These are phyloP conservation scores for Fusarium globosum DNA, from an alignment of 2,329 filamentous ascomycete genomes.

Conservation along the genomic window DNA sequence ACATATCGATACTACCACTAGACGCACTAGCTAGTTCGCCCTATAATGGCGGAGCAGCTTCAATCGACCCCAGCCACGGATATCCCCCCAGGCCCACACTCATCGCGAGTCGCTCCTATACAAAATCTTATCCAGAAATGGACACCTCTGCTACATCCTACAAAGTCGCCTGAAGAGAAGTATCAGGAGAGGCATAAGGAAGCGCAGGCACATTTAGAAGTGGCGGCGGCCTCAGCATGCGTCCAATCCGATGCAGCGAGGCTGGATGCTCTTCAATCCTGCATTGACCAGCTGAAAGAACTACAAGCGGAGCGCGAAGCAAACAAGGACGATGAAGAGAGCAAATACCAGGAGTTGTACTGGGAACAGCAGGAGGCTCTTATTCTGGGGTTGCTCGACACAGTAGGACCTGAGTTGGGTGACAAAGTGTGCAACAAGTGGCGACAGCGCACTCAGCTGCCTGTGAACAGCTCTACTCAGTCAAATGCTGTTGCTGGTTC, in stretches of 20 bases:
- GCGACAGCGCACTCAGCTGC: background rate
- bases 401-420: background rate
- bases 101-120: background rate
- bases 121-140: background rate
- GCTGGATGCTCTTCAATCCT: background rate
- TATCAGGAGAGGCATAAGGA: rapidly evolving
- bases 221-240: background rate
- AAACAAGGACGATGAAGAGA: background rate
- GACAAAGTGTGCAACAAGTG: background rate
- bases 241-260: rapidly evolving
- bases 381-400: background rate
- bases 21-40: background rate
- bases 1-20: background rate
- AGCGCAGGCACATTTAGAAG: background rate
- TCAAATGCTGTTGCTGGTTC: background rate
- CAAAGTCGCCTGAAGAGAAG: background rate
- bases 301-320: background rate
- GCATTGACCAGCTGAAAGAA: rapidly evolving
- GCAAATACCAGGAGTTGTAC: rapidly evolving
- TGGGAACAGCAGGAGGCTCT: background rate
- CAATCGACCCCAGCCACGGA: no score
- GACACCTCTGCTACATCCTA: background rate
- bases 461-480: background rate
- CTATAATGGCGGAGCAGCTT: background rate
- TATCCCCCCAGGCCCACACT: background rate